These are phyloP conservation scores for Sclerotinia borealis DNA, from an alignment of 2,329 filamentous ascomycete species.

Conservation along the genomic window DNA sequence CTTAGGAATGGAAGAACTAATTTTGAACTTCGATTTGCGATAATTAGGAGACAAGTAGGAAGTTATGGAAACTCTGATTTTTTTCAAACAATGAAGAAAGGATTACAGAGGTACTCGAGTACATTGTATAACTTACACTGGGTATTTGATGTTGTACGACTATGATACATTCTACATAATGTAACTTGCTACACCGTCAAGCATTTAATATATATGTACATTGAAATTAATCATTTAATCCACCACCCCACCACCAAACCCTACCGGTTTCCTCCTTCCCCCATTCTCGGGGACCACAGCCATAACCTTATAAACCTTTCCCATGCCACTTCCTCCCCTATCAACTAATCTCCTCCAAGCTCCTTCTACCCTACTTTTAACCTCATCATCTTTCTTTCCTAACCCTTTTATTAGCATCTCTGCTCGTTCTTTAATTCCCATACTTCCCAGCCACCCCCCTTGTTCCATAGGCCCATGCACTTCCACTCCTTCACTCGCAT, in stretches of 20 bases:
- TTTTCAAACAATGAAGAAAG: neutral
- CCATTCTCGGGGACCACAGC: slow-evolving; percentile 80
- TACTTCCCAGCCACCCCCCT: slow-evolving; percentile 66
- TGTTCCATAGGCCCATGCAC: slow-evolving; percentile 90
- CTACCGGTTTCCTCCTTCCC: slow-evolving; percentile 71
- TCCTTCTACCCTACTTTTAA: slow-evolving; percentile 57
- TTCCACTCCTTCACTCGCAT: slow-evolving; percentile 73
- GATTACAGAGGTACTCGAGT: neutral
- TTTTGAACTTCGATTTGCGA: too few relatives aligned
- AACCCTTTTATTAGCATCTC: slow-evolving; percentile 53
- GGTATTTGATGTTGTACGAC: neutral
- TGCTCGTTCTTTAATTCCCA: slow-evolving; percentile 80
- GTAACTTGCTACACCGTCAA: neutral
- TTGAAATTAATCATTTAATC: slow-evolving; percentile 34
- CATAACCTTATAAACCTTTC: slow-evolving; percentile 87
- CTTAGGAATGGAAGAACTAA: too few relatives aligned
- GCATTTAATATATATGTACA: neutral
- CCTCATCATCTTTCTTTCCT: slow-evolving; percentile 39
- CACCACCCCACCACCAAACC: slow-evolving; percentile 65
- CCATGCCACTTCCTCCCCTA: slow-evolving; percentile 78
- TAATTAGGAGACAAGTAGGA: neutral
- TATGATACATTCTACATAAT: neutral
- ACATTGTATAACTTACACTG: neutral
- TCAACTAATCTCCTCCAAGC: slow-evolving; percentile 84
- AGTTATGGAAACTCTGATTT: neutral